phyloP scores from a whole-genome alignment of 1,139 yeast species.

The Zhuliangozyma parablackwelliae region DNA sequence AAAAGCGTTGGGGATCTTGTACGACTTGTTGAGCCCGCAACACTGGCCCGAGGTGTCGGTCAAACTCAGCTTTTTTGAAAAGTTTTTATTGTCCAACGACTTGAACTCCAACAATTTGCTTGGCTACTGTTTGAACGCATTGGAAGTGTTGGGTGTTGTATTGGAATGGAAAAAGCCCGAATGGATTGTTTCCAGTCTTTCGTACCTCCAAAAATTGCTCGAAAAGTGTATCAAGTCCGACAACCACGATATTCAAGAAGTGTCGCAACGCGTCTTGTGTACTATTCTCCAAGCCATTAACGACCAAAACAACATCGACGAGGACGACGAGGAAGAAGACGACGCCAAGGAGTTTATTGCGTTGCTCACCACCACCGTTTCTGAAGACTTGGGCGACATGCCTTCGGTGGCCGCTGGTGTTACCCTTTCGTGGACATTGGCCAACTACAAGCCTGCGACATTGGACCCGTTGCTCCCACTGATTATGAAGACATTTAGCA shows the following conservation, averaged over 20 bases:
- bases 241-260: slow-evolving; percentile 80
- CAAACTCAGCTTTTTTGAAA: slow-evolving; percentile 79
- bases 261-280: slow-evolving; percentile 67
- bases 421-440: slow-evolving; percentile 78
- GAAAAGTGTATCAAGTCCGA: slow-evolving; percentile 83
- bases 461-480: slow-evolving; percentile 72
- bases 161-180: slow-evolving; percentile 68
- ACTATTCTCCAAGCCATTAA: slow-evolving; percentile 63
- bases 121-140: slow-evolving; percentile 82
- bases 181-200: slow-evolving; percentile 73
- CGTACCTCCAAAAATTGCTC: slow-evolving; percentile 64
- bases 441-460: slow-evolving; percentile 66
- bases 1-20: slow-evolving; percentile 71
- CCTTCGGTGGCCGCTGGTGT: slow-evolving; percentile 92
- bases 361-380: slow-evolving; percentile 61
- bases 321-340: slow-evolving; percentile 48
- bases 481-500: slow-evolving; percentile 82
- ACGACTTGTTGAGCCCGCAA: slow-evolving; percentile 64
- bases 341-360: slow-evolving; percentile 59
- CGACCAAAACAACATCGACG: slow-evolving; percentile 38
- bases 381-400: slow-evolving; percentile 78
- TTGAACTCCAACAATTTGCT: slow-evolving; percentile 56
- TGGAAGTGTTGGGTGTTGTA: slow-evolving; percentile 86
- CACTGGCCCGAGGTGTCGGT: slow-evolving; percentile 88
- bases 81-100: slow-evolving; percentile 76